phyloP scores from a whole-genome alignment of 2,329 filamentous ascomycete species.

The Aspergillus luchuensis region DNA sequence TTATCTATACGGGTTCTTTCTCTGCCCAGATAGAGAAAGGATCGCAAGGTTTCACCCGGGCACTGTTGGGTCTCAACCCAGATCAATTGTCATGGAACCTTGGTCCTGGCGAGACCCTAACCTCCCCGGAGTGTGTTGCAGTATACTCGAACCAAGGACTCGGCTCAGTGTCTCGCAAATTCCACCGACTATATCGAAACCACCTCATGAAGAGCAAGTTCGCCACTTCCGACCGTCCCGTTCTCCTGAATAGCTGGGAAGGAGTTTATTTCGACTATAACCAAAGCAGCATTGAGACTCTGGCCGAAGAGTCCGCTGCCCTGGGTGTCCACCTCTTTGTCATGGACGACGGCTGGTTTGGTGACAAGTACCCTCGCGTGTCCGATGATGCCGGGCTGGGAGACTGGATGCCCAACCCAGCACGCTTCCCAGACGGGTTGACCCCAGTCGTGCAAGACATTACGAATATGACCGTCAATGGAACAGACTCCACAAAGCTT shows the following conservation, averaged over 20 bases:
- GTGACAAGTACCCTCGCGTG: constrained; percentile 61
- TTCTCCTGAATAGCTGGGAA: constrained; percentile 68
- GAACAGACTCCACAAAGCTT: constrained; percentile 50
- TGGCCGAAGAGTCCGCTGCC: constrained; percentile 59
- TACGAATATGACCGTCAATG: constrained; percentile 52
- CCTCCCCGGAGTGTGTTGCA: constrained; percentile 64
- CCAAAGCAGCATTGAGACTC: constrained; percentile 55
- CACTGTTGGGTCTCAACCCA: constrained; percentile 63
- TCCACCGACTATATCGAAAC: constrained; percentile 63
- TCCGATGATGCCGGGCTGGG: constrained; percentile 62
- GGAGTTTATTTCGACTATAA: constrained; percentile 63
- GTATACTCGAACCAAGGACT: constrained; percentile 62
- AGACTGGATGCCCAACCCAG: constrained; percentile 63
- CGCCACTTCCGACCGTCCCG: constrained; percentile 54
- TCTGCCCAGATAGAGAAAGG: constrained; percentile 63
- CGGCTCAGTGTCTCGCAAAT: constrained; percentile 63
- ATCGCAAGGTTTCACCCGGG: constrained; percentile 63
- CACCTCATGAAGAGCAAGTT: constrained; percentile 62
- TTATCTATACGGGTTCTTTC: constrained; percentile 67
- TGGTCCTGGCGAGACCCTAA: constrained; percentile 58
- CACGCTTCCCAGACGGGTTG: constrained; percentile 61
- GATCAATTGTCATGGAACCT: constrained; percentile 62
- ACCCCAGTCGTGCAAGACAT: constrained; percentile 54
- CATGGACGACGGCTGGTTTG: constrained; percentile 69
- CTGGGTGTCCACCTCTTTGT: constrained; percentile 66